These are phyloP conservation scores for Dalbergia cultrata DNA, from an alignment of 306 rosid genomes.

Conservation along the genomic window DNA sequence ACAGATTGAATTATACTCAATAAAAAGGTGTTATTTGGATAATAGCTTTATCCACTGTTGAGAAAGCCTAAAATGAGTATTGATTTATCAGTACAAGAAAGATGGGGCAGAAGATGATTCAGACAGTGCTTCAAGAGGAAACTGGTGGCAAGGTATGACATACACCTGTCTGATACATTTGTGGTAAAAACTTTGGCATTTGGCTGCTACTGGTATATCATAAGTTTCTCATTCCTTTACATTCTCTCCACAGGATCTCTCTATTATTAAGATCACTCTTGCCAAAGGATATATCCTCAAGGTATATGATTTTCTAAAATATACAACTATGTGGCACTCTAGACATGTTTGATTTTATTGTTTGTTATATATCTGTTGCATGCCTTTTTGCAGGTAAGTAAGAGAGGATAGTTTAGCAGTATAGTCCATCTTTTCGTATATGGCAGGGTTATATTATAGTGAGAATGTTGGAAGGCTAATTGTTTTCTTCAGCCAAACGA, in stretches of 20 bases:
- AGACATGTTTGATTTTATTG: neutral
- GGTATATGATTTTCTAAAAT: slow-evolving; percentile 52
- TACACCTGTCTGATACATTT: neutral
- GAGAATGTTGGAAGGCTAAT: slow-evolving; percentile 50
- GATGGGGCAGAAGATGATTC: slow-evolving; percentile 80
- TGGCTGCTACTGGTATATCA: slow-evolving; percentile 14
- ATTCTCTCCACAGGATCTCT: slow-evolving; percentile 70
- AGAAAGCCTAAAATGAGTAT: slow-evolving; percentile 17
- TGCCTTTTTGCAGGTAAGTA: slow-evolving; percentile 56
- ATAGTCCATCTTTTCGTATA: slow-evolving; percentile 37
- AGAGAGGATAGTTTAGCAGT: slow-evolving; percentile 46
- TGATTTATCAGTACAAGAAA: slow-evolving; percentile 63
- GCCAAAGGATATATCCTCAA: slow-evolving; percentile 48
- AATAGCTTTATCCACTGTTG: neutral
- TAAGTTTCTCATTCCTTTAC: slow-evolving; percentile 22
- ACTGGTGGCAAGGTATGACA: slow-evolving; percentile 91
- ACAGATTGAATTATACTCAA: neutral
- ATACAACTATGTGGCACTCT: neutral
- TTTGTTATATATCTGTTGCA: slow-evolving; percentile 5
- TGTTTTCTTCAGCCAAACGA: slow-evolving; percentile 57
- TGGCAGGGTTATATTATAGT: slow-evolving; percentile 41
- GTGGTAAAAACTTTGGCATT: neutral
- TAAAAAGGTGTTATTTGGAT: neutral
- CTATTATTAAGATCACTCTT: slow-evolving; percentile 64
- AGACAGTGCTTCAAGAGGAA: slow-evolving; percentile 85